These are phyloP conservation scores for Starmerella bacillaris DNA, from an alignment of 805 yeast species.

Conservation along the genomic window DNA sequence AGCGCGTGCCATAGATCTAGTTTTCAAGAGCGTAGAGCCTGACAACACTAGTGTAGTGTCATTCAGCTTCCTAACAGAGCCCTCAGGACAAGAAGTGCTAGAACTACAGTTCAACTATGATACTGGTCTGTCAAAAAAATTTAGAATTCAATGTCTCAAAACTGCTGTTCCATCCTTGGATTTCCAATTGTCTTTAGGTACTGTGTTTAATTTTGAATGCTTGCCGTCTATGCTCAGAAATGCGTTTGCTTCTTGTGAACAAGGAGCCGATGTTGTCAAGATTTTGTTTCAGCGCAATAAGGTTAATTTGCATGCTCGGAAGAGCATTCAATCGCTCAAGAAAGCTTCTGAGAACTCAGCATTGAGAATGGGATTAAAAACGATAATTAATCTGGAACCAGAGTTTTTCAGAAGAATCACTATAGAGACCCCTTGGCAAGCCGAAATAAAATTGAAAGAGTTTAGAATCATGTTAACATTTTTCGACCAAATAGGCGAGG, in stretches of 20 bases:
- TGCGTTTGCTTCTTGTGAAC: conserved; percentile 12
- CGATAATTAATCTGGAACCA: conserved; percentile 11
- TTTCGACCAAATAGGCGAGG: conserved; percentile 8
- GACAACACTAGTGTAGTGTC: conserved; percentile 2
- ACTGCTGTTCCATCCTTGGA: conserved; percentile 4
- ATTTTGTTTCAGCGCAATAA: conserved; percentile 7
- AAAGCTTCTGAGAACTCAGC: conserved; percentile 4
- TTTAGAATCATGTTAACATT: conserved; percentile 12
- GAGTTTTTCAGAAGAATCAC: conserved; percentile 11
- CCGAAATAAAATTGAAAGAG: conserved; percentile 14
- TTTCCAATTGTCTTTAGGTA: conserved; percentile 1
- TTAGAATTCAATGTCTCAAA: conserved; percentile 7
- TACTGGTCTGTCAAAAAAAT: conserved; percentile 5
- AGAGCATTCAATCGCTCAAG: no score
- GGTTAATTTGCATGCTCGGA: conserved; percentile 10
- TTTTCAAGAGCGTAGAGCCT: conserved; percentile 6
- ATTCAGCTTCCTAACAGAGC: conserved; percentile 5
- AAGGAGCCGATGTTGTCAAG: conserved; percentile 15
- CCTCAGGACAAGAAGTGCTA: conserved; percentile 10
- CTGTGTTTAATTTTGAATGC: conserved; percentile 8
- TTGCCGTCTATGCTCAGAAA: conserved; percentile 9
- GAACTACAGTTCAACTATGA: conserved; percentile 3
- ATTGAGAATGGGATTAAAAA: conserved; percentile 10
- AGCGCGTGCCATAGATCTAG: conserved; percentile 11
- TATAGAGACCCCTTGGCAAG: conserved; percentile 12